These are phyloP conservation scores for Debaryomyces psychrophilus DNA, from an alignment of 1,139 yeast genomes.

Conservation along the genomic window DNA sequence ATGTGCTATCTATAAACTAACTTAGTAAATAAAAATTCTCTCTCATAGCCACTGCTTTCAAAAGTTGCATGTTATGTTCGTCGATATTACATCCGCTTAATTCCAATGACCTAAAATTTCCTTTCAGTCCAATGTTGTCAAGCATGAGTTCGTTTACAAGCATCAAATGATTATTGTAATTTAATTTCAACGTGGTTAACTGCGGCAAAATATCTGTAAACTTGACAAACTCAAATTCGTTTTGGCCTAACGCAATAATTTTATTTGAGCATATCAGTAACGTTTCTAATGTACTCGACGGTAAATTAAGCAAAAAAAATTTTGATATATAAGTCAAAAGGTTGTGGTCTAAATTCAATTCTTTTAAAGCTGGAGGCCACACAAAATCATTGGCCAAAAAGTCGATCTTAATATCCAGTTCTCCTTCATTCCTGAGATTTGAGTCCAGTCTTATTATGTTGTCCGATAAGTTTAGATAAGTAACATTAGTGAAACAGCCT, in stretches of 20 bases:
- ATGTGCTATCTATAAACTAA: background rate
- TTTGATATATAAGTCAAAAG: slow-evolving; percentile 25
- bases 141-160: slow-evolving; percentile 16
- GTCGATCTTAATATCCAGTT: slow-evolving; percentile 23
- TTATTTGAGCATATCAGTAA: slow-evolving; percentile 26
- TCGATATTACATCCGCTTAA: slow-evolving; percentile 18
- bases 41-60: slow-evolving; percentile 6
- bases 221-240: slow-evolving; percentile 11
- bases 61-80: slow-evolving; percentile 11
- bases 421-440: slow-evolving; percentile 4
- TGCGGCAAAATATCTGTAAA: slow-evolving; percentile 17
- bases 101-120: slow-evolving; percentile 10
- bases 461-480: slow-evolving; percentile 30
- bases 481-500: slow-evolving; percentile 26
- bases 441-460: slow-evolving; percentile 29
- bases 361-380: slow-evolving; percentile 33
- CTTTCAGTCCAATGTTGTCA: slow-evolving; percentile 5
- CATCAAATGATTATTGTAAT: slow-evolving; percentile 14
- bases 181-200: slow-evolving; percentile 14
- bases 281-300: slow-evolving; percentile 25
- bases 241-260: slow-evolving; percentile 18
- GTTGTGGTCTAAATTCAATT: slow-evolving; percentile 33
- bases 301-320: slow-evolving; percentile 30
- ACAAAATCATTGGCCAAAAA: slow-evolving; percentile 26
- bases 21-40: slow-evolving; percentile 6